Percentiles rank a stretch among this genome's conserved stretches.
These are phyloP conservation scores for Hypoxylon sp. DNA, from an alignment of 2,329 filamentous ascomycete genomes.

Conservation along the genomic window DNA sequence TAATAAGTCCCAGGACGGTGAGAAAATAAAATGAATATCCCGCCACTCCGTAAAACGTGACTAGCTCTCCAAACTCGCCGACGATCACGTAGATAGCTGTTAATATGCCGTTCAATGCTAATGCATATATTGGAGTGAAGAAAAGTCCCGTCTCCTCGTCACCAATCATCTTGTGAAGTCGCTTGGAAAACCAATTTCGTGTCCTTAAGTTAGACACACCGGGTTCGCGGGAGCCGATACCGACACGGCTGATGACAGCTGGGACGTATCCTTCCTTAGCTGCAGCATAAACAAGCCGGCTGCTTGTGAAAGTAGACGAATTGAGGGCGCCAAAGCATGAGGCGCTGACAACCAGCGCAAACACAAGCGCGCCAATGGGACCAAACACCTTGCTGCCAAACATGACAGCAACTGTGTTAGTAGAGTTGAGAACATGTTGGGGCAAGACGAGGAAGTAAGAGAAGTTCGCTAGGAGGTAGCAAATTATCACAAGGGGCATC, in stretches of 20 bases:
- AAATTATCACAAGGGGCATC: constrained; percentile 91
- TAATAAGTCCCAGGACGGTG: constrained; percentile 90
- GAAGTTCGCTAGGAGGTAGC: constrained; percentile 89
- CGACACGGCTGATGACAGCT: constrained; percentile 81
- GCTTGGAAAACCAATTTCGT: constrained; percentile 65
- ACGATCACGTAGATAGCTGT: constrained; percentile 81
- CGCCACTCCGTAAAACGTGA: constrained; percentile 97
- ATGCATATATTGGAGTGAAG: constrained; percentile 92
- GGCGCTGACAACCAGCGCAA: constrained; percentile 88
- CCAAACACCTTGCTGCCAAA: constrained; percentile 94
- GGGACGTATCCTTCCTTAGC: constrained; percentile 96
- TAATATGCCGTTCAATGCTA: constrained; percentile 79
- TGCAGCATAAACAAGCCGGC: constrained; percentile 90
- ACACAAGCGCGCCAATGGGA: constrained; percentile 78
- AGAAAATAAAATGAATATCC: constrained; percentile 98
- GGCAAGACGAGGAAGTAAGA: constrained; percentile 95
- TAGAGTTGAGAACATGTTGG: constrained; percentile 78
- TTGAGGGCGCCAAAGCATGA: constrained; percentile 96
- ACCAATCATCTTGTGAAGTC: constrained; percentile 70
- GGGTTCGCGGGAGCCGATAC: constrained; percentile 62
- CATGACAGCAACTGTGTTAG: constrained; percentile 94
- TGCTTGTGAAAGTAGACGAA: constrained; percentile 91
- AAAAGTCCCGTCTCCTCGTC: constrained; percentile 84
- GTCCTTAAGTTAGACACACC: constrained; percentile 57
- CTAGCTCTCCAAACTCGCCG: constrained; percentile 88